Conservation (phyloP, 2,329 filamentous ascomycete genomes). For the Pseudocercospora vitis region DNA sequence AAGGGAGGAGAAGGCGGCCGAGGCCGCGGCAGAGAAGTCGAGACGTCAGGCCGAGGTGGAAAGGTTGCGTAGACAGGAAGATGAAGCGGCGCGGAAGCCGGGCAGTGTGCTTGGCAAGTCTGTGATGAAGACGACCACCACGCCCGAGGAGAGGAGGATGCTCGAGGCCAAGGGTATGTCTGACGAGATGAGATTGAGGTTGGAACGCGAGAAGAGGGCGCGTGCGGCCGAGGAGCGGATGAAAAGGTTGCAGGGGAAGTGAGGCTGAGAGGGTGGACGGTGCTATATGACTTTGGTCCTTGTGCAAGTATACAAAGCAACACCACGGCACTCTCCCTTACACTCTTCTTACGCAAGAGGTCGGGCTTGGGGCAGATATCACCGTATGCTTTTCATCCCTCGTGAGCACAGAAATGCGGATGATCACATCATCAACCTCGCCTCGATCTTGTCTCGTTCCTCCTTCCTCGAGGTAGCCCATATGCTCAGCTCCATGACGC, state of each 20-base stretch:
- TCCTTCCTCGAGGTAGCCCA: background rate
- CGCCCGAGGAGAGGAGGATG: constrained; percentile 75
- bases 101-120: constrained; percentile 52
- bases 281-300: too few species aligned
- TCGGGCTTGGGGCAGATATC: background rate
- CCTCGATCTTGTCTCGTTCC: background rate
- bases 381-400: background rate
- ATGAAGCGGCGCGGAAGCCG: constrained; percentile 55
- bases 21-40: constrained; percentile 60
- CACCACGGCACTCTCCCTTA: background rate
- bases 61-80: constrained; percentile 66
- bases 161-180: constrained; percentile 83
- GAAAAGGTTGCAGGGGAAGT: constrained; percentile 57
- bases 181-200: constrained; percentile 76
- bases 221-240: constrained; percentile 89
- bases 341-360: background rate
- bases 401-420: too few species aligned
- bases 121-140: too few species aligned
- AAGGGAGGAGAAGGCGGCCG: constrained; percentile 64
- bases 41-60: constrained; percentile 74
- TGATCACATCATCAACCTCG: background rate
- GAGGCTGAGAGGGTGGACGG: background rate
- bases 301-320: too few species aligned
- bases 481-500: background rate
- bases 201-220: constrained; percentile 87